Base-by-base conservation (phyloP, 2,329 filamentous ascomycete species). In the Trichoderma brevicompactum region DNA sequence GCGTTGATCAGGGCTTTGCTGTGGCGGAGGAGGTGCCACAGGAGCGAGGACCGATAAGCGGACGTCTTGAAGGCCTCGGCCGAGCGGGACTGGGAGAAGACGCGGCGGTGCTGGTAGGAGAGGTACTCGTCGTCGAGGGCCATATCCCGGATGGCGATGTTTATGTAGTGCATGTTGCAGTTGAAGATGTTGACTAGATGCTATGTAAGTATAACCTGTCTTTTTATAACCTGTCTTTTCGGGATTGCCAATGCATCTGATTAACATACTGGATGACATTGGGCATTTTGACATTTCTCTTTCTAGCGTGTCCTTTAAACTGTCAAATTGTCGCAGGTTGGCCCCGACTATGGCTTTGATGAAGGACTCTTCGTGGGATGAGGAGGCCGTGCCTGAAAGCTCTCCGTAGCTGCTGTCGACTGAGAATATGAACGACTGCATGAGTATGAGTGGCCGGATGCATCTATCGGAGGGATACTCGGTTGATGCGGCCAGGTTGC, bases 401-500 rank as follows among this genome's bases (percentile, higher is more conserved):
- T 65, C 46, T 3, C 40, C 7, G 23, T 60, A 65, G 61, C 48
- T 65, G 34, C 43, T 28, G 13, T 65, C 46, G 7, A 66, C 15
- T 2, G 44, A 17, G n/a, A 19, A n/a, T 19, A 66, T 15, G 12
- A 66, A 65, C 3, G 41, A 36, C 53, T 59, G 61, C 5, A 49
- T 40, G 13, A 44, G 23, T 12, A 66, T 60, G 13, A 66, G 34
- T 1, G 65, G 61, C 36, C 52, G 61, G 17, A 66, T 66, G 28
- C 52, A 65, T 49, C 41, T 66, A 13, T 66, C 65, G 13, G 65
- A 66, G 44, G 53, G 38, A 54, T 66, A 64, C 28, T 59, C 53
- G n/a, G 53, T 59, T 10, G 65, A 65, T 7, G 15, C n/a, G n/a
- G 65, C 44, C 19, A 66, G 17, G 38, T 19, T 59, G 3, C 54